Evolutionary conservation across 2,329 filamentous ascomycete species (phyloP), one percentile per base, ranked within the genome.

Genomic region (Penicillium thymicola): DNA sequence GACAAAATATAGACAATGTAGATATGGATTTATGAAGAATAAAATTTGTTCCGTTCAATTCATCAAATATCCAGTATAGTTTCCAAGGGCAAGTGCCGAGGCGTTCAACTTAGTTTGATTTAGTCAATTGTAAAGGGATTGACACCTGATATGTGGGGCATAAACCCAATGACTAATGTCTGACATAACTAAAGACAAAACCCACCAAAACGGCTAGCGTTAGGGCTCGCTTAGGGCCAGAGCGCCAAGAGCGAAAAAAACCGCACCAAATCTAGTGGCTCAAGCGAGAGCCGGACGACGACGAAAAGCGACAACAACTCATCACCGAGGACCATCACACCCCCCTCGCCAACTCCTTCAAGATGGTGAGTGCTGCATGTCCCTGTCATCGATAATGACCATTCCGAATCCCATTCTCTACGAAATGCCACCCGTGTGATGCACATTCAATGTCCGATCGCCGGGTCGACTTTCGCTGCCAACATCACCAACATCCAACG

Each of bases 161-260:
- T 2, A 5, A 28, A 18, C 2, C 0, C 9, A 11, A 41, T 65
- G 55, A 64, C 54, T 60, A 32, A 58, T 16, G 0, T n/a, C 18
- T 48, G 52, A 60, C 46, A 48, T 61, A 59, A 61, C 27, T 23
- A 38, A 40, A 40, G n/a, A 13, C 5, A 13, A 7, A 10, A 32
- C 2, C 5, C 48, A 51, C 68, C n/a, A 14, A 62, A 47, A 5
- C 32, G 70, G 56, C 64, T 75, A 75, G 72, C 58, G 65, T 67
- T 75, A 76, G 74, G 74, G 75, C 71, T 75, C 70, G 71, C 70
- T 76, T 75, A 72, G 70, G 68, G 67, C 67, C 65, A 51, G 61
- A 55, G 59, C 68, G 70, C 70, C 72, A 73, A 75, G 72, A 68
- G 70, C 67, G 68, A 75, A 74, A 74, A 66, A 66, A 72, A 70